Conservation (phyloP, 73 alveolate species). For the Breviolum minutum region DNA sequence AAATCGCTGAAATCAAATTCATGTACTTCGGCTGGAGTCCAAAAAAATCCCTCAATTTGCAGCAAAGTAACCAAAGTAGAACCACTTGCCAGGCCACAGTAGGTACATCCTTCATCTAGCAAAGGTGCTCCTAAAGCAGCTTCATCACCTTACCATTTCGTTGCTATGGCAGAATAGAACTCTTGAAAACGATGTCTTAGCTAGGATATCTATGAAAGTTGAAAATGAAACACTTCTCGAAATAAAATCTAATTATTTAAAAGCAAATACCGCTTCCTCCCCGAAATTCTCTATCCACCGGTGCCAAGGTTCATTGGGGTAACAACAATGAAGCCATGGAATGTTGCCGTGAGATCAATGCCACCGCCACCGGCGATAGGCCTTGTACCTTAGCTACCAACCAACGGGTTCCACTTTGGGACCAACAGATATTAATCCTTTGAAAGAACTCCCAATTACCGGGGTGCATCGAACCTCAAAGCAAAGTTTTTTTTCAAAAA, state of each 20-base stretch:
- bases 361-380: constrained; percentile 77
- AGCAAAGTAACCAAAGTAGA: constrained; percentile 11
- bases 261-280: not conserved
- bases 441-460: too few relatives aligned
- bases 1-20: too few relatives aligned
- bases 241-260: too few relatives aligned
- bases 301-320: constrained; percentile 25
- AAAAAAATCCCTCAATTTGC: too few relatives aligned
- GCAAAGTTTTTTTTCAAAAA: too few relatives aligned
- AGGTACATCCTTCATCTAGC: constrained; percentile 29
- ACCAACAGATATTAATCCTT: too few relatives aligned
- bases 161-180: not conserved
- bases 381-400: not conserved
- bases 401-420: too few relatives aligned
- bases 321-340: constrained; percentile 53
- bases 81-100: constrained; percentile 35
- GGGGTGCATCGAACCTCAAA: too few relatives aligned
- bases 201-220: too few relatives aligned
- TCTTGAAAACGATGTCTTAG: too few relatives aligned
- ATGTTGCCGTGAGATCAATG: constrained; percentile 60
- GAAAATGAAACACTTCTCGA: not conserved
- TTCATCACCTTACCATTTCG: constrained; percentile 7
- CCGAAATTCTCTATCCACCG: not conserved
- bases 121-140: constrained; percentile 24
- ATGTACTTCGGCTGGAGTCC: too few relatives aligned